Evolutionary conservation across 1,284 basidiomycete species (phyloP), one percentile per base, ranked within the genome.

Genomic region (Puccinia sorghi): DNA sequence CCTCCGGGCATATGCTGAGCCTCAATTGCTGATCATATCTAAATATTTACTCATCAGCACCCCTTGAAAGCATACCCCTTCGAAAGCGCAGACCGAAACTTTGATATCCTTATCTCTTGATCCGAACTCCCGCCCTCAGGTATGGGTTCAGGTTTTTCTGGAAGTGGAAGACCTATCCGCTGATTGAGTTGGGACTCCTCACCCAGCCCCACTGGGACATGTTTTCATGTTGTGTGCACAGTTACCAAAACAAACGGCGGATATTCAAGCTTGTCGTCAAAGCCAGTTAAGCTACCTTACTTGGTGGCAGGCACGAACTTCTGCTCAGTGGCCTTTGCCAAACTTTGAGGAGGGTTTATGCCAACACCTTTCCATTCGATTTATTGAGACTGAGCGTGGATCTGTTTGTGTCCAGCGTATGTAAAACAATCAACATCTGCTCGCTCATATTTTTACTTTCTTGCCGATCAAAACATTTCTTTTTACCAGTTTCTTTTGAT

Each of bases 181-280:
- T 17, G 27, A 57, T 13, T 56, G 54, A 25, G 27, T 22, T 56
- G n/a, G 2, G 1, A n/a, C n/a, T n/a, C n/a, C n/a, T n/a, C n/a
- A 22, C n/a, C 54, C 6, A 22, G 25, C 9, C 12, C 8, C 57
- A 39, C 59, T 13, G 17, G 32, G n/a, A 41, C 20, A 63, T 63
- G 8, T 46, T 64, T 52, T 12, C 25, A 5, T 64, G 17, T 64
- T 17, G 20, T 64, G 41, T 64, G 41, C n/a, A 46, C 61, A 64
- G 61, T 64, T 20, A n/a, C 61, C 11, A 64, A 13, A 64, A 64
- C 32, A 63, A 63, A 63, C 41, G 9, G 39, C 41, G 39, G 39
- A 64, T 64, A 64, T 43, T 46, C 61, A 64, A 43, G 41, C 61
- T 64, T 46, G 61, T 64, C 9, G 22, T 15, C 39, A 64, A 13